Percentiles rank a stretch among this genome's conserved stretches.
Conservation (phyloP, 768 basidiomycete species). For the Sistotremastrum niveocremeum region DNA sequence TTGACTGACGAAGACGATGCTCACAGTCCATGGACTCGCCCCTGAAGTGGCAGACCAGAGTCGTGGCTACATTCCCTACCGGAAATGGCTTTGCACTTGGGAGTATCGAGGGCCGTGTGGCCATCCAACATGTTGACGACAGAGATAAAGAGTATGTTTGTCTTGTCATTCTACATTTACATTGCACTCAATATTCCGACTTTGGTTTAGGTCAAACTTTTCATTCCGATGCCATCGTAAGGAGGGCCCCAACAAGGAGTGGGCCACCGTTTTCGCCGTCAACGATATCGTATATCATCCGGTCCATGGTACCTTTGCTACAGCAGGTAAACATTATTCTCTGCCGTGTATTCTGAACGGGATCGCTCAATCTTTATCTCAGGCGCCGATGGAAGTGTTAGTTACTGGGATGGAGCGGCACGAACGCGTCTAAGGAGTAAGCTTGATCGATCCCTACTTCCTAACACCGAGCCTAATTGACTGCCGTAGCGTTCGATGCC, state of each 20-base stretch:
- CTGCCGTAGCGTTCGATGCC: conserved; percentile 11
- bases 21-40: conserved; percentile 18
- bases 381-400: conserved; percentile 20
- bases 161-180: neutral
- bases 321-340: conserved; percentile 6
- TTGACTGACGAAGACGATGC: neutral
- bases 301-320: conserved; percentile 37
- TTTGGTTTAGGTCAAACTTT: conserved; percentile 31
- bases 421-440: conserved; percentile 29
- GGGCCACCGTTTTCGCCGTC: conserved; percentile 39
- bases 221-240: conserved; percentile 42
- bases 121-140: conserved; percentile 25
- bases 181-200: neutral
- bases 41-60: conserved; percentile 25
- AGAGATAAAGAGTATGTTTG: neutral
- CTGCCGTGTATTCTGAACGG: neutral
- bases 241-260: conserved; percentile 23
- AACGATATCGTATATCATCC: conserved; percentile 46
- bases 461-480: neutral
- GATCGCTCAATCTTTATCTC: neutral
- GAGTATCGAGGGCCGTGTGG: conserved; percentile 26
- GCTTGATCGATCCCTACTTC: conserved; percentile 4
- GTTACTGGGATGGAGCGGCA: conserved; percentile 26
- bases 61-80: conserved; percentile 15
- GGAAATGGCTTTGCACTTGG: conserved; percentile 16